Evolutionary conservation across 176 grass and related monocot genomes (phyloP).

Genomic region (Tillandsia leiboldiana): DNA sequence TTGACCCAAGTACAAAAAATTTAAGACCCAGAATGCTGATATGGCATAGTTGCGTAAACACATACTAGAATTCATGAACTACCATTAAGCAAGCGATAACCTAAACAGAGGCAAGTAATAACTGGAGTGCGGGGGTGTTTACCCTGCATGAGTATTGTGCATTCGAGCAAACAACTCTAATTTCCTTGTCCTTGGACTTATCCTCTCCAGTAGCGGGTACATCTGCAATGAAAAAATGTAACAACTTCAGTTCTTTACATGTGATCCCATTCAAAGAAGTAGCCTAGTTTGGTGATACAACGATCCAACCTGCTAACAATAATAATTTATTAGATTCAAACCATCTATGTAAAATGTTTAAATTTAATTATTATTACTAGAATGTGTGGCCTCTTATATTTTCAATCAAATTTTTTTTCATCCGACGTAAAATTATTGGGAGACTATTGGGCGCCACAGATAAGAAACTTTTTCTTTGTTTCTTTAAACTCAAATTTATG

Average conservation of each 20-base stretch:
- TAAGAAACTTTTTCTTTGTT: too few relatives aligned
- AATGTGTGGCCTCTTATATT: too few relatives aligned
- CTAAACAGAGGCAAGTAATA: not conserved
- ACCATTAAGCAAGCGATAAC: not conserved
- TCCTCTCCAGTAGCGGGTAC: constrained; percentile 94
- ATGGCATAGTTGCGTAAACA: not conserved
- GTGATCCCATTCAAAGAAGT: not conserved
- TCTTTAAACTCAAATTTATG: not conserved
- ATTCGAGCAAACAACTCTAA: constrained; percentile 95
- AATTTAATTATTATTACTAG: too few relatives aligned
- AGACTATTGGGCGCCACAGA: too few relatives aligned
- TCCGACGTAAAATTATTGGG: too few relatives aligned
- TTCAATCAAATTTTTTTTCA: too few relatives aligned
- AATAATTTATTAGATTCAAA: too few relatives aligned
- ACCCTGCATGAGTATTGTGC: constrained; percentile 98
- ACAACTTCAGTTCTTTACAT: not conserved
- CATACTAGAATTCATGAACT: not conserved
- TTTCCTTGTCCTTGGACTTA: constrained; percentile 95
- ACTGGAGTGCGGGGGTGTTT: not conserved
- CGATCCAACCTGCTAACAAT: too few relatives aligned
- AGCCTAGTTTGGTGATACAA: not conserved
- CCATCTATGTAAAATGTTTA: too few relatives aligned
- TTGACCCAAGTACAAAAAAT: not conserved
- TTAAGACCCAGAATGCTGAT: not conserved
- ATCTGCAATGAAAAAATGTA: constrained; percentile 41